Conservation (phyloP, 2,329 filamentous ascomycete genomes). For the Diaporthe nobilis region DNA sequence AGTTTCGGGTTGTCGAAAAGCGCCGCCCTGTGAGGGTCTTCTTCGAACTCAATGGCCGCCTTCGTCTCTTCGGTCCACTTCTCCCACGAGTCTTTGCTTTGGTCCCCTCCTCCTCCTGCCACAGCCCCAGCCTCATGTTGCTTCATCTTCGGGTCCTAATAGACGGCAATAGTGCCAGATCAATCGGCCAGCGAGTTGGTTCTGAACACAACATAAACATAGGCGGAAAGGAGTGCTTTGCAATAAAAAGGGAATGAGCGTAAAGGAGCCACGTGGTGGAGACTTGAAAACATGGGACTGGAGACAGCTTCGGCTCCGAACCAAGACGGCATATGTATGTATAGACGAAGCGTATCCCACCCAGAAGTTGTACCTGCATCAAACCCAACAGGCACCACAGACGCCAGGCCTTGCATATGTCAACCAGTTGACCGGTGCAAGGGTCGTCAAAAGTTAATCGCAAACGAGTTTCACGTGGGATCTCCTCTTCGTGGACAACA, state of each 20-base stretch:
- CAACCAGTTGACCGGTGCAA: neutral
- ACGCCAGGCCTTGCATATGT: neutral
- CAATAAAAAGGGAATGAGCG: neutral
- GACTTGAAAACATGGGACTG: neutral
- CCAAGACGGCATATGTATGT: conserved; percentile 15
- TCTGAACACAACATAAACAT: neutral
- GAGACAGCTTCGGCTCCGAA: too few species aligned
- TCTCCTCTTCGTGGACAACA: conserved; percentile 1
- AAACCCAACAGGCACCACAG: neutral
- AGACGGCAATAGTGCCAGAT: conserved; percentile 11
- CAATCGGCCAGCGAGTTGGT: conserved; percentile 21
- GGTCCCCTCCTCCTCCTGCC: neutral
- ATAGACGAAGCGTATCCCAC: neutral
- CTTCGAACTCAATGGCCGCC: conserved; percentile 33
- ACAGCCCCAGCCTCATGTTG: conserved; percentile 25
- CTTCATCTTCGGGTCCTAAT: conserved; percentile 4
- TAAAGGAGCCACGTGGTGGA: neutral
- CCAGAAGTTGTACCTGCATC: neutral
- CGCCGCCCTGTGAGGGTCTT: conserved; percentile 30
- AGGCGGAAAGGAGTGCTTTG: neutral
- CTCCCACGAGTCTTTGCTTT: neutral
- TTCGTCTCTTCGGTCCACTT: conserved; percentile 38
- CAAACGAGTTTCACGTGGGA: conserved; percentile 24
- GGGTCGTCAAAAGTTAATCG: neutral
- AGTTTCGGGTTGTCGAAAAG: conserved; percentile 10